Base-by-base conservation (phyloP, 495 filamentous ascomycete genomes). In the Bombardia bombarda region DNA sequence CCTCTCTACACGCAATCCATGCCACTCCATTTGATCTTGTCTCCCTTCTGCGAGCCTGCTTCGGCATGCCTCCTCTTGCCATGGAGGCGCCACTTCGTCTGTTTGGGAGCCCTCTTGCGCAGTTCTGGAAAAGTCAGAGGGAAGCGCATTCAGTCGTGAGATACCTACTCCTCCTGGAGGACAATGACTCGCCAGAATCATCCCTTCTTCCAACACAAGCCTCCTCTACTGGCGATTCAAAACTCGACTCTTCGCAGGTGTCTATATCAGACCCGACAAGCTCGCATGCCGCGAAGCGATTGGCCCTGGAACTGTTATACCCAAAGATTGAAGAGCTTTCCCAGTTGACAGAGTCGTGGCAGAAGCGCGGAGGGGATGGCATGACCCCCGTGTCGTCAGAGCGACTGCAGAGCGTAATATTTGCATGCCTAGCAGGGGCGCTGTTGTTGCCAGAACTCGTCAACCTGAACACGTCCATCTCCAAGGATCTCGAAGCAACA, bases 261-360 rank as follows among this genome's bases (percentile, higher is more conserved):
- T 40, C n/a, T n/a, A n/a, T n/a, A n/a, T n/a, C 46, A 14, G 67
- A 72, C 44, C 55, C 55, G 12, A 50, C 61, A 2, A 62, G 62
- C 42, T 59, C 66, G 8, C 59, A 70, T 36, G 55, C 66, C 3
- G 59, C 62, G 31, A 71, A 61, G 43, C 68, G 68, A 32, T 53
- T 74, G 13, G 61, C 71, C 23, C 50, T 74, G 7, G 74, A 78
- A 37, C 57, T 75, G 6, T 56, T 75, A 26, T 58, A 55, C 22
- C 60, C 69, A 5, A 75, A 74, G 45, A 45, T 72, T 9, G 59
- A 68, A 35, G 69, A 72, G 22, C 50, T 69, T 18, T 57, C 43
- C 22, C 51, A 50, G 12, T 32, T 74, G 33, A 54, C 62, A 16
- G 56, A 62, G 33, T 56, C 57, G 19, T 78, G 70, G 73, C 62